Conservation (phyloP, 2,329 filamentous ascomycete genomes). For the Ophiostoma fasciatum region DNA sequence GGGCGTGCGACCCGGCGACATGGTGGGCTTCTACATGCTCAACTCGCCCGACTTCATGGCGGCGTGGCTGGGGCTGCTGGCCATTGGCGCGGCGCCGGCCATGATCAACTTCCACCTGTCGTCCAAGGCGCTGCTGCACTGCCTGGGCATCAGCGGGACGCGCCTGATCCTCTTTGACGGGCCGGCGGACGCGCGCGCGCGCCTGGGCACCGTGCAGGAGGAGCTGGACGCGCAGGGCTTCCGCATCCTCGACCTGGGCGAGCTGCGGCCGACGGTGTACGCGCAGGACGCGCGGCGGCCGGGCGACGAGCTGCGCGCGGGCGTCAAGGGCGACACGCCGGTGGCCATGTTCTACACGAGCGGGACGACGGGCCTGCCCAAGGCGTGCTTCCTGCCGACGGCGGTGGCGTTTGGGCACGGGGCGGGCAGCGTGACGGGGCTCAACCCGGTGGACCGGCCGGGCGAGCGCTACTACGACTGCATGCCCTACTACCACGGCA, state of each 20-base stretch:
- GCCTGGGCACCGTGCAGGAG: constrained; percentile 41
- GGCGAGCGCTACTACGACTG: constrained; percentile 56
- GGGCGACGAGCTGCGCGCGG: constrained; percentile 37
- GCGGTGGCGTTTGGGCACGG: constrained; percentile 21
- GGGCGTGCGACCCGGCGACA: constrained; percentile 42
- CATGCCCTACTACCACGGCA: constrained; percentile 67
- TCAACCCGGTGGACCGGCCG: constrained; percentile 17
- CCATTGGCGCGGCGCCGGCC: constrained; percentile 53
- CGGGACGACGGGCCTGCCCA: constrained; percentile 63
- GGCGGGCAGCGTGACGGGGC: constrained; percentile 14
- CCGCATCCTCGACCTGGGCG: constrained; percentile 37
- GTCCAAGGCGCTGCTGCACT: constrained; percentile 50
- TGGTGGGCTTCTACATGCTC: constrained; percentile 51
- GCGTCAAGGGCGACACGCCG: constrained; percentile 36
- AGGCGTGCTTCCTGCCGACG: constrained; percentile 49
- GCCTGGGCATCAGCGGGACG: constrained; percentile 41
- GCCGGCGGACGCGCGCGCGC: constrained; percentile 33
- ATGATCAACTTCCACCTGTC: constrained; percentile 58
- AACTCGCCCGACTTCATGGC: constrained; percentile 56
- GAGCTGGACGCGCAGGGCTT: constrained; percentile 37
- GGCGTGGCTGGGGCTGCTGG: constrained; percentile 48
- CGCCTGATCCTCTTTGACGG: constrained; percentile 45
- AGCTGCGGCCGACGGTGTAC: constrained; percentile 26
- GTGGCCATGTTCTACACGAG: constrained; percentile 58
- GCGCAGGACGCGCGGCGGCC: constrained; percentile 22